Evolutionary conservation across 768 basidiomycete species (phyloP), one percentile per base, ranked within the genome.

Genomic region (Naganishia randhawae): DNA sequence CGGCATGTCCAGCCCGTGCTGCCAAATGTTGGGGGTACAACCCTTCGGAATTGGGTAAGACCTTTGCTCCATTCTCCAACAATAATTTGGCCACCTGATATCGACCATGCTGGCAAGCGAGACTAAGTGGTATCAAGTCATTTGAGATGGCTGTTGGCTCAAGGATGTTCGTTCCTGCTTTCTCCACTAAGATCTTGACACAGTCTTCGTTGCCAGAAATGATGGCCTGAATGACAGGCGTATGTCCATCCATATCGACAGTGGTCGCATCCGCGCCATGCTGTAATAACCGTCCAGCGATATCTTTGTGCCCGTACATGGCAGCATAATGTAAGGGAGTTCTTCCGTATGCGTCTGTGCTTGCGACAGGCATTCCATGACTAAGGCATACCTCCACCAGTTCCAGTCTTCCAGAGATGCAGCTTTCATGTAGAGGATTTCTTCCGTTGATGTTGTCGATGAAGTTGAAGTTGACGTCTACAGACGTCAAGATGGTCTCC

Each of bases 371-470:
- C 2, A 91, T 86, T 17, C 85, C 85, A 9, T 66, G 66, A n/a
- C 4, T 32, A 22, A 97, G 84, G 80, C 93, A 97, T 29, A 94
- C 79, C 70, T 86, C 80, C 67, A 92, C 91, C 55, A 98, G 85
- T 14, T 88, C 85, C 25, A 87, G 80, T 14, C 86, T 84, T 2
- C 96, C 95, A 14, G 88, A 87, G 57, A 92, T 91, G 17, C 93
- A 89, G 2, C 94, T 91, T 77, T 93, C 91, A 75, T 98, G 96
- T 25, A 98, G 84, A 72, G 91, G 92, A 3, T 90, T 94, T 39
- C 96, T 86, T 48, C 89, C 91, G 77, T 97, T 98, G 82, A 99
- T 99, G 73, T 97, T 93, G 77, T 98, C 96, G 53, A 97, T 84
- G 76, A 92, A 97, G 53, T 84, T 83, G 77, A 92, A 98, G 79